Conservation (phyloP, 768 basidiomycete species). For the Phaeotremella fagi region DNA sequence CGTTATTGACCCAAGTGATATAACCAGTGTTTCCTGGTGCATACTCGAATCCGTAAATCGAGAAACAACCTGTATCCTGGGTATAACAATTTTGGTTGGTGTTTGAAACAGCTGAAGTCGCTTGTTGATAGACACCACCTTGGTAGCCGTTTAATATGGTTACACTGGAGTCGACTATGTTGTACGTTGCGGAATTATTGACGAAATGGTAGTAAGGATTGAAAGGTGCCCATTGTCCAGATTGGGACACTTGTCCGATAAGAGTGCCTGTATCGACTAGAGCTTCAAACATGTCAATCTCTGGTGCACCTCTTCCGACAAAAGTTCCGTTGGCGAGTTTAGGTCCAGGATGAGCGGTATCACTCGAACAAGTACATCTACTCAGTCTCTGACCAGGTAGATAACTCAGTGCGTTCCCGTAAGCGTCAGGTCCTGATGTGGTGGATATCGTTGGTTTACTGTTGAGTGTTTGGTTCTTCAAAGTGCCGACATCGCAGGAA, state of each 20-base stretch:
- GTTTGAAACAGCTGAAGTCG: slow-evolving; percentile 64
- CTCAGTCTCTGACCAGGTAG: slow-evolving; percentile 84
- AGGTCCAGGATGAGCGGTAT: slow-evolving; percentile 79
- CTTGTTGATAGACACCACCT: slow-evolving; percentile 78
- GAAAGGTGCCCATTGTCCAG: slow-evolving; percentile 68
- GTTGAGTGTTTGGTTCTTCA: slow-evolving; percentile 70
- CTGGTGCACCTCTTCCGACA: slow-evolving; percentile 75
- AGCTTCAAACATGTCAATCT: slow-evolving; percentile 87
- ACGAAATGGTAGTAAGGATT: slow-evolving; percentile 60
- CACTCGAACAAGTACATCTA: slow-evolving; percentile 78
- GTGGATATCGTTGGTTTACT: slow-evolving; percentile 61
- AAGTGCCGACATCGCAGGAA: slow-evolving; percentile 86
- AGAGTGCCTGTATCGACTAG: slow-evolving; percentile 49
- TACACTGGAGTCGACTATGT: slow-evolving; percentile 54
- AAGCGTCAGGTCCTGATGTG: slow-evolving; percentile 57
- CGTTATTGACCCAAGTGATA: slow-evolving; percentile 70
- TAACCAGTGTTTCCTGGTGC: slow-evolving; percentile 62
- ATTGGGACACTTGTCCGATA: slow-evolving; percentile 69
- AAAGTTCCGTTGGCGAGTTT: slow-evolving; percentile 69
- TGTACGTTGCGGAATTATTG: slow-evolving; percentile 58
- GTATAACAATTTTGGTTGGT: slow-evolving; percentile 72
- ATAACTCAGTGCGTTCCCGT: slow-evolving; percentile 63
- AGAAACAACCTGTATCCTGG: slow-evolving; percentile 55
- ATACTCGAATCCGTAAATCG: slow-evolving; percentile 78
- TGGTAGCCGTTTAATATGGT: slow-evolving; percentile 34